Evolutionary conservation across 2,329 filamentous ascomycete species (phyloP).

Genomic region (Penicillium sp.): DNA sequence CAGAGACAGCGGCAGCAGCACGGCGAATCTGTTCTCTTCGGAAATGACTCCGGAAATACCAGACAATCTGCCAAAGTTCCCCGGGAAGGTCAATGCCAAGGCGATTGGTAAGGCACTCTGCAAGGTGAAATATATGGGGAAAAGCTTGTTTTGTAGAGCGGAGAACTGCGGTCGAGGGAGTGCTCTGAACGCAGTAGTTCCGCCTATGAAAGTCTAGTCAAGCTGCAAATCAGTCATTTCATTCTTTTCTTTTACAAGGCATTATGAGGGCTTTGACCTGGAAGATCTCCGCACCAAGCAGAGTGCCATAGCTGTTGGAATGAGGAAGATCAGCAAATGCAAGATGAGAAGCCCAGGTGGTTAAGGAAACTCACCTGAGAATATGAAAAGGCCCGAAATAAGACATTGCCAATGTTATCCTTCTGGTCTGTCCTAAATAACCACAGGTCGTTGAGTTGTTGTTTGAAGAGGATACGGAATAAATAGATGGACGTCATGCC

Average conservation of each 20-base stretch:
- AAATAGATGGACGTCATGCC: no score
- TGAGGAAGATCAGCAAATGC: background rate
- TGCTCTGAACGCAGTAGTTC: constrained; percentile 70
- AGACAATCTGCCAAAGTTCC: constrained; percentile 40
- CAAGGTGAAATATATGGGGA: constrained; percentile 77
- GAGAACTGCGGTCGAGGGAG: constrained; percentile 79
- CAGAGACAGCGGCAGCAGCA: constrained; percentile 64
- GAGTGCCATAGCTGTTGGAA: constrained; percentile 69
- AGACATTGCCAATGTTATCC: background rate
- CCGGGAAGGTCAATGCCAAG: constrained; percentile 76
- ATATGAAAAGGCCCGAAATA: constrained; percentile 18
- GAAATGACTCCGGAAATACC: constrained; percentile 57
- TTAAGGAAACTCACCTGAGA: constrained; percentile 16
- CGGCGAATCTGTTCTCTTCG: constrained; percentile 58
- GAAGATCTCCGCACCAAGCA: constrained; percentile 82
- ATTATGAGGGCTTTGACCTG: constrained; percentile 54
- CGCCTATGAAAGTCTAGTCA: constrained; percentile 66
- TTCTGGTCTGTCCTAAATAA: background rate
- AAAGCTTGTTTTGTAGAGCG: constrained; percentile 72
- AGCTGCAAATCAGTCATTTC: constrained; percentile 6
- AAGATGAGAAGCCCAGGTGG: background rate
- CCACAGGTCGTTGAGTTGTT: no score
- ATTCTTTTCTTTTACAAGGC: background rate
- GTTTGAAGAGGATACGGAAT: no score
- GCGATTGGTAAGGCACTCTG: constrained; percentile 71